Conservation (phyloP, 768 basidiomycete genomes). For the Dioszegia crocea region DNA sequence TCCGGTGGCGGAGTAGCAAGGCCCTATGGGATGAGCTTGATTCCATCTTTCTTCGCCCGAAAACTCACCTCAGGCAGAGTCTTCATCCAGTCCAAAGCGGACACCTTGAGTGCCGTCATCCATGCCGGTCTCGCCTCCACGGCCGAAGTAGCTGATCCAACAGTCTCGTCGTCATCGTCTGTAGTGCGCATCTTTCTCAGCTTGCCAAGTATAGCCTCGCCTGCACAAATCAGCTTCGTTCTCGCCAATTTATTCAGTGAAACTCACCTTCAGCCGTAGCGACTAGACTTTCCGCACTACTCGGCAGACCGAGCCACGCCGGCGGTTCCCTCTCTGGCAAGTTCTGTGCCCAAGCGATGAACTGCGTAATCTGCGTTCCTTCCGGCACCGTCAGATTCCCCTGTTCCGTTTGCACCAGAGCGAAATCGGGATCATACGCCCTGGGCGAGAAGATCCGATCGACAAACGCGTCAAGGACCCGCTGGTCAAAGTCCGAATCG, state of each 20-base stretch:
- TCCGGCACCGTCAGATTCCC: conserved; percentile 66
- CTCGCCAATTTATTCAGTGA: not conserved
- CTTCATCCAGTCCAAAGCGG: conserved; percentile 77
- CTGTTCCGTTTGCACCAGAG: conserved; percentile 62
- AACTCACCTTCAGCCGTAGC: conserved; percentile 78
- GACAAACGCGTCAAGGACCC: conserved; percentile 87
- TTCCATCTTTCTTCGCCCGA: conserved; percentile 52
- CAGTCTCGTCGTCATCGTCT: conserved; percentile 40
- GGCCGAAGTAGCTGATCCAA: conserved; percentile 1
- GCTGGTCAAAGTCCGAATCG: conserved; percentile 93
- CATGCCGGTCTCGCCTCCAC: conserved; percentile 71
- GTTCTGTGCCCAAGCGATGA: conserved; percentile 79
- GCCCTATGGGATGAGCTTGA: not conserved
- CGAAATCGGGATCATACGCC: conserved; percentile 91
- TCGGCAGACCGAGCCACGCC: conserved; percentile 88
- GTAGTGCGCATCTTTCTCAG: conserved; percentile 81
- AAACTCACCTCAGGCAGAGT: conserved; percentile 67
- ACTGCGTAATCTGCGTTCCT: conserved; percentile 86
- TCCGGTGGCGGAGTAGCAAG: conserved; percentile 58
- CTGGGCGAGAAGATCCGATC: conserved; percentile 78
- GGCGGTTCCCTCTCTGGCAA: conserved; percentile 92
- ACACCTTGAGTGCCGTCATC: conserved; percentile 81
- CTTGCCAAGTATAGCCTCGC: conserved; percentile 63
- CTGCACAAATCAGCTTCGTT: conserved; percentile 13
- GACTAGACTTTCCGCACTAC: conserved; percentile 86